Evolutionary conservation across 441 rosid species (phyloP), one percentile per base, ranked within the genome.

Genomic region (Daphne laureola): DNA sequence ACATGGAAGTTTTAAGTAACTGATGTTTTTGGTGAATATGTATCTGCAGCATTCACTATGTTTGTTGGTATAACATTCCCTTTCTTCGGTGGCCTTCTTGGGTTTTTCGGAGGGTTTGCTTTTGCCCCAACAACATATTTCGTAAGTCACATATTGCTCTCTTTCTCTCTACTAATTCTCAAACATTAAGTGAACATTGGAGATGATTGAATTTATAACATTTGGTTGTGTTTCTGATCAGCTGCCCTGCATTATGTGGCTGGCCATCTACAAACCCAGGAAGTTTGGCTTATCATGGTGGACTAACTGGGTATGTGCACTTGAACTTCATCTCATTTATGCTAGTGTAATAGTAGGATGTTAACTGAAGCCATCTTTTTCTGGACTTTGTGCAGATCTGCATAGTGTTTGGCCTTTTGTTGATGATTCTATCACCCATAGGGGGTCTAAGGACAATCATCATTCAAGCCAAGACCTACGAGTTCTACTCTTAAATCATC

Each of bases 171-270:
- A 11, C 1, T 5, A 25, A 12, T 35, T 18, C 35, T 12, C 6
- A 31, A 2, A 31, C 11, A 31, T 31, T 31, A 35, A 48, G 36
- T 17, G 15, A 3, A 48, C n/a, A 15, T 38, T 23, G 12, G 17
- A 38, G 36, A 49, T 4, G 35, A 45, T 3, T 2, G 48, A 43
- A 23, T 17, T 3, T 8, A 4, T 46, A 14, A 12, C 31, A 21
- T 21, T 59, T 54, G 9, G 12, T 18, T 62, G 9, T 61, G 55
- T 14, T n/a, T 4, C 47, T 55, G 12, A 67, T 54, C 67, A 87
- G 96, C 86, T 87, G 40, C 96, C 96, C 43, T 87, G 96, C 74
- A 23, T 87, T 27, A 84, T 87, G 57, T 87, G 96, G 96, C 80
- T 87, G n/a, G 67, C 73, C 27, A 69, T 87, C 55, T 75, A 74